Percentiles rank a stretch among this genome's conserved stretches.
Conservation (phyloP, 2,329 filamentous ascomycete species). For the Talaromyces sp. region DNA sequence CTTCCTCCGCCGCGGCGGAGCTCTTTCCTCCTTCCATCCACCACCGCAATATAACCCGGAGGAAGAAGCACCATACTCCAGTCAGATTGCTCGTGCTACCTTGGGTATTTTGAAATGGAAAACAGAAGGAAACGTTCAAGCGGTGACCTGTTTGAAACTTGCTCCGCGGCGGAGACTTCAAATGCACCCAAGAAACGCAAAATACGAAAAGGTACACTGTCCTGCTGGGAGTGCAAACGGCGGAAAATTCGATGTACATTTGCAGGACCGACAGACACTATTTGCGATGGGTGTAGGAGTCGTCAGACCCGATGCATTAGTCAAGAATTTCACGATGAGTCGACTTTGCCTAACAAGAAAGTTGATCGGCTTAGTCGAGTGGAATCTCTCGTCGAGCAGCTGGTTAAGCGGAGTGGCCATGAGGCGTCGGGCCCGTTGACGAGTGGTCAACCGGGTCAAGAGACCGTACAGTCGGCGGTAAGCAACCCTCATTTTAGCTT, state of each 20-base stretch:
- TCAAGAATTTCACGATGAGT: slow-evolving; percentile 49
- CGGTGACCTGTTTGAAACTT: background rate
- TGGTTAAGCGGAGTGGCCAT: background rate
- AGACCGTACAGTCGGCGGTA: background rate
- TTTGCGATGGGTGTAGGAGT: slow-evolving; percentile 23
- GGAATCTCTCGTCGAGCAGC: slow-evolving; percentile 4
- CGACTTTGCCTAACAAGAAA: background rate
- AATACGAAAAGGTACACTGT: slow-evolving; percentile 20
- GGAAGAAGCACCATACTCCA: background rate
- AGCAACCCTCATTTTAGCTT: background rate
- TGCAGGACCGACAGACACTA: background rate
- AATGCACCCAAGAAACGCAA: slow-evolving; percentile 17
- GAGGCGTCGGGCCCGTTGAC: background rate
- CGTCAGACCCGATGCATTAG: slow-evolving; percentile 42
- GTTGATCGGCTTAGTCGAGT: slow-evolving; percentile 5
- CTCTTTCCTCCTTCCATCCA: background rate
- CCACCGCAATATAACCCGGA: background rate
- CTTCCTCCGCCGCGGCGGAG: slow-evolving; percentile 11
- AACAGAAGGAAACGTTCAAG: background rate
- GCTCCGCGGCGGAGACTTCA: background rate
- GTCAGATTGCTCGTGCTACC: background rate
- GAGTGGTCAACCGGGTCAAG: background rate
- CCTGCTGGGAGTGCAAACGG: slow-evolving; percentile 17
- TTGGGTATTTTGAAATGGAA: background rate
- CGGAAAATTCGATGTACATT: slow-evolving; percentile 15